phyloP scores from a whole-genome alignment of 2,329 filamentous ascomycete species.

The Penicillium sp. region DNA sequence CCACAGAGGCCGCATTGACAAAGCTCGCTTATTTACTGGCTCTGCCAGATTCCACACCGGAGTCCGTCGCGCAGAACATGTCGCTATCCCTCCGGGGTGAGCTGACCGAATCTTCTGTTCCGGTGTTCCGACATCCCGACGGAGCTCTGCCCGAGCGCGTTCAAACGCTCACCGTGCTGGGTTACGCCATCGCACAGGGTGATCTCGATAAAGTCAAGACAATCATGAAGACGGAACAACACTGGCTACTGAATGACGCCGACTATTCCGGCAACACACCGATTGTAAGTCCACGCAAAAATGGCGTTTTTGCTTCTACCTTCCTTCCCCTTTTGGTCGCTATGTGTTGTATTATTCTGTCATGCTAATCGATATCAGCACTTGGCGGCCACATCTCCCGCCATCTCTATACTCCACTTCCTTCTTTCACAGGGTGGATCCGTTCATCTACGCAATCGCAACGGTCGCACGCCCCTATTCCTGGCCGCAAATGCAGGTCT shows the following conservation, averaged over 20 bases:
- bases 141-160: constrained; percentile 57
- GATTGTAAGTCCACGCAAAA: constrained; percentile 32
- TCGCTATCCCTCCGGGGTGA: constrained; percentile 77
- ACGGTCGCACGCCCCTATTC: constrained; percentile 59
- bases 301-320: background rate
- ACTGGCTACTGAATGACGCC: constrained; percentile 68
- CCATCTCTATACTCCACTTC: constrained; percentile 55
- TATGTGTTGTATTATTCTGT: background rate
- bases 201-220: constrained; percentile 55
- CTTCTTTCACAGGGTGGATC: constrained; percentile 58
- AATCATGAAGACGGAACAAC: constrained; percentile 66
- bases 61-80: constrained; percentile 70
- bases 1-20: constrained; percentile 84
- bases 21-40: constrained; percentile 87
- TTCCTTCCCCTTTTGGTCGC: background rate
- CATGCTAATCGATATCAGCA: constrained; percentile 38
- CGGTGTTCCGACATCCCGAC: constrained; percentile 74
- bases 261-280: constrained; percentile 81
- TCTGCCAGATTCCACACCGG: constrained; percentile 60
- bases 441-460: constrained; percentile 60
- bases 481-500: constrained; percentile 59
- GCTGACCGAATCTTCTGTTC: constrained; percentile 72
- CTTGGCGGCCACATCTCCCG: constrained; percentile 57
- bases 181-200: background rate
- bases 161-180: background rate